Evolutionary conservation across 768 basidiomycete genomes (phyloP), one percentile per base, ranked within the genome.

Genomic region (Tulasnella sp.): DNA sequence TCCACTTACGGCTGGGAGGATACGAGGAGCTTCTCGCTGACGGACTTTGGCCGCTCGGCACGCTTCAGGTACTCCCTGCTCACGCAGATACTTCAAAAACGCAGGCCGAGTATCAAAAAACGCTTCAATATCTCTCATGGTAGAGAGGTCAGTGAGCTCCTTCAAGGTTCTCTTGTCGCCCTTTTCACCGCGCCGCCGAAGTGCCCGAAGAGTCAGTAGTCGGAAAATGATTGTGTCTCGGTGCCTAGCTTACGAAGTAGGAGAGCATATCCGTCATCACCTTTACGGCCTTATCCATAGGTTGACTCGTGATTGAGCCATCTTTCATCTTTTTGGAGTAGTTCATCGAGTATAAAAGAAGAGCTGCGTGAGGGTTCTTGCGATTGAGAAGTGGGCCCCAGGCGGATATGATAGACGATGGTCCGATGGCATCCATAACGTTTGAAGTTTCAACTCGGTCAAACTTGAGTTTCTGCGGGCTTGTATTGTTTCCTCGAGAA

Each of bases 361-460:
- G 82, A 0, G 86, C 80, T 5, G 88, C 85, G 44, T 81, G 58
- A 19, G 78, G 74, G 27, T 82, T 85, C 7, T 82, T 80, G 8
- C 39, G n/a, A n/a, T 81, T 80, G 27, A 89, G 84, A 8, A 88
- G 77, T 10, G 86, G 85, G 0, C 83, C 84, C 89, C 88, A 89
- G 2, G 81, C 52, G 6, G 81, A 78, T 16, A 88, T 80, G 24
- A 87, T 85, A 1, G 73, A 42, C 16, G 75, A 78, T 19, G 88
- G 83, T 16, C 88, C 88, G 31, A 85, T 85, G 18, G 68, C 71
- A 76, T 89, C 88, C 76, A 88, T 75, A 56, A 88, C 87, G 78
- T 89, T 89, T 3, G 89, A 89, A 8, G 88, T 87, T n/a, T 88
- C 86, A 68, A 89, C 86, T 0, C 89, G 86, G 79, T 89, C 87